These are phyloP conservation scores for Alternaria arbusti DNA, from an alignment of 2,329 filamentous ascomycete species.

Conservation along the genomic window DNA sequence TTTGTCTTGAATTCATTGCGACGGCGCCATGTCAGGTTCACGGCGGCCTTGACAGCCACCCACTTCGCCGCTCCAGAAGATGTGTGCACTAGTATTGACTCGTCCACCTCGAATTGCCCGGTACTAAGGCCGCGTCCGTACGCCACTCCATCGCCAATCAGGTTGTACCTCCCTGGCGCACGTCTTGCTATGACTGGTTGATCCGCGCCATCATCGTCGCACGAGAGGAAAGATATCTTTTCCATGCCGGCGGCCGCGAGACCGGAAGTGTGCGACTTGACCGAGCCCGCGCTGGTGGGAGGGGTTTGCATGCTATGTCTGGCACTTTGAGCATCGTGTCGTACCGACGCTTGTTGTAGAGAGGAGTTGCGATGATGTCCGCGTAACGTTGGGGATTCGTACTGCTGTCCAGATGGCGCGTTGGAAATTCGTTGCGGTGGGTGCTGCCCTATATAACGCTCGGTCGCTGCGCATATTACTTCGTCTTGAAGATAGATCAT, in stretches of 20 bases:
- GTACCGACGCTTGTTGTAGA: background rate
- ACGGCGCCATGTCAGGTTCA: background rate
- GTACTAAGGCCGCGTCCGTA: background rate
- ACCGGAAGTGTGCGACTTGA: background rate
- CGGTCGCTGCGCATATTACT: no score
- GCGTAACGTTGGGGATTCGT: no score
- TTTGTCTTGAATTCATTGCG: rapidly evolving
- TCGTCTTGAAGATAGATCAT: no score
- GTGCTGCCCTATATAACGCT: no score
- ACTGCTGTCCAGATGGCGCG: no score
- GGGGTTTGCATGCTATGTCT: background rate
- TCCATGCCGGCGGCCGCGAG: background rate
- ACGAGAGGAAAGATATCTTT: background rate
- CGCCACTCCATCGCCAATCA: background rate
- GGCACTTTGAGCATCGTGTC: no score
- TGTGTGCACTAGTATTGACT: background rate
- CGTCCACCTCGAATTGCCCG: background rate
- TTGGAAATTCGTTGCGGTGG: no score
- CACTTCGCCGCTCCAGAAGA: background rate
- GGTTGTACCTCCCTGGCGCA: background rate
- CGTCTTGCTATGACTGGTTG: background rate
- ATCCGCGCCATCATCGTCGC: background rate
- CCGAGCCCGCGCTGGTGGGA: background rate
- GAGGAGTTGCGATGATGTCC: background rate
- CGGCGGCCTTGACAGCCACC: background rate